These are phyloP conservation scores for Fusarium chuoi DNA, from an alignment of 2,329 filamentous ascomycete genomes.

Conservation along the genomic window DNA sequence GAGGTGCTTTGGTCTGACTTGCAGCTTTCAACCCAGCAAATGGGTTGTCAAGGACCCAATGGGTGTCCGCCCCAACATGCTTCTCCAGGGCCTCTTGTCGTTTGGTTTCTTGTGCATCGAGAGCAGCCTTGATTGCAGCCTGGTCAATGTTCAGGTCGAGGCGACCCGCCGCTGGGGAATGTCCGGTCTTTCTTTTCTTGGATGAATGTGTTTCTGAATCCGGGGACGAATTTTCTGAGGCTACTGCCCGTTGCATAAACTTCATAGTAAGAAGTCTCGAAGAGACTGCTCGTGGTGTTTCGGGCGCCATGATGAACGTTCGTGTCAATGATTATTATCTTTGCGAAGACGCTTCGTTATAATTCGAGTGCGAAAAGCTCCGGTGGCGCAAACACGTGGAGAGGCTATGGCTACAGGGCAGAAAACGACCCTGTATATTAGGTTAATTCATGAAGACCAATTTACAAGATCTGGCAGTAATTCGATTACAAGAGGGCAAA, in stretches of 20 bases:
- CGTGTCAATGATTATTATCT: neutral
- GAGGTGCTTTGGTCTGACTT: slow-evolving; percentile 50
- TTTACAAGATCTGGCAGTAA: neutral
- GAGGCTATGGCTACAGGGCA: neutral
- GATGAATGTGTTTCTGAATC: slow-evolving; percentile 62
- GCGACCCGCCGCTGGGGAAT: slow-evolving; percentile 51
- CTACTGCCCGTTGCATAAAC: slow-evolving; percentile 92
- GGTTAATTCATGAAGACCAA: neutral
- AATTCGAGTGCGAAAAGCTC: neutral
- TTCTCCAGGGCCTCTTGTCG: slow-evolving; percentile 69
- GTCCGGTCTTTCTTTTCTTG: slow-evolving; percentile 70
- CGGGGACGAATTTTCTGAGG: slow-evolving; percentile 63
- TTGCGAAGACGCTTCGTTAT: slow-evolving; percentile 7
- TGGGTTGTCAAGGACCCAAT: slow-evolving; percentile 75
- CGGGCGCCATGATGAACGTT: slow-evolving; percentile 55
- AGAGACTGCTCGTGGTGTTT: slow-evolving; percentile 77
- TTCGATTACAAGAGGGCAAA: neutral
- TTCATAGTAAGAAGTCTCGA: slow-evolving; percentile 93
- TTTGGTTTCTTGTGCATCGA: slow-evolving; percentile 74
- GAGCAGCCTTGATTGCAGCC: slow-evolving; percentile 69
- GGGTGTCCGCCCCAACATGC: slow-evolving; percentile 74
- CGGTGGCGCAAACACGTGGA: slow-evolving; percentile 3
- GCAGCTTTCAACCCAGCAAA: slow-evolving; percentile 39
- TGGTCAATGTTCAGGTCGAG: slow-evolving; percentile 61
- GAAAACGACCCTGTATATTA: neutral